Evolutionary conservation across 805 yeast genomes (phyloP).

Genomic region (Kodamaea sagamina): DNA sequence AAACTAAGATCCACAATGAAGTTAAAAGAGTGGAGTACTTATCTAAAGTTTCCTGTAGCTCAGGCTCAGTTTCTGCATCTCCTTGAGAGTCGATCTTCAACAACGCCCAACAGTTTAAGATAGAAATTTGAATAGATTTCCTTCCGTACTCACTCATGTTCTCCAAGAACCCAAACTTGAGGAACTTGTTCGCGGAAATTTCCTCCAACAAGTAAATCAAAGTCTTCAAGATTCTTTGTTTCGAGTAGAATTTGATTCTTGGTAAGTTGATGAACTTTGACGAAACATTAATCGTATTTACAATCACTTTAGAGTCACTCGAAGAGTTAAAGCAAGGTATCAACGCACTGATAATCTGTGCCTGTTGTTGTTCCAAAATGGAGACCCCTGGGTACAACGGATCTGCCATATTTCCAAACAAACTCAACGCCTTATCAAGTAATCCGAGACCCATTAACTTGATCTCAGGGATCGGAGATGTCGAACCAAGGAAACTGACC

Average conservation of each 20-base stretch:
- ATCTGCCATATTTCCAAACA: conserved; percentile 64
- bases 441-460: conserved; percentile 67
- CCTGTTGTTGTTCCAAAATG: conserved; percentile 87
- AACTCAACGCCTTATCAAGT: conserved; percentile 60
- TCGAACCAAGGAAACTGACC: conserved; percentile 78
- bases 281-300: conserved; percentile 73
- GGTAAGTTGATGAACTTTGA: conserved; percentile 66
- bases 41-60: conserved; percentile 50
- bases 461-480: conserved; percentile 62
- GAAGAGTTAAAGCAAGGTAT: conserved; percentile 81
- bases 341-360: conserved; percentile 87
- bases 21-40: conserved; percentile 61
- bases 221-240: conserved; percentile 57
- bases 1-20: conserved; percentile 76
- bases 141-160: conserved; percentile 46
- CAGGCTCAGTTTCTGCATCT: conserved; percentile 35
- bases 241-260: conserved; percentile 45
- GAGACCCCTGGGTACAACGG: conserved; percentile 72
- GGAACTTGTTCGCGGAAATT: conserved; percentile 40
- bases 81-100: conserved; percentile 41
- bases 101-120: conserved; percentile 75
- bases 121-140: conserved; percentile 57
- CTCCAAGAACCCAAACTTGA: conserved; percentile 59
- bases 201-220: conserved; percentile 69
- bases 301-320: conserved; percentile 71